Base-by-base conservation (phyloP, 192 early-diverging fungal genomes). In the Backusella mclennaniae region DNA sequence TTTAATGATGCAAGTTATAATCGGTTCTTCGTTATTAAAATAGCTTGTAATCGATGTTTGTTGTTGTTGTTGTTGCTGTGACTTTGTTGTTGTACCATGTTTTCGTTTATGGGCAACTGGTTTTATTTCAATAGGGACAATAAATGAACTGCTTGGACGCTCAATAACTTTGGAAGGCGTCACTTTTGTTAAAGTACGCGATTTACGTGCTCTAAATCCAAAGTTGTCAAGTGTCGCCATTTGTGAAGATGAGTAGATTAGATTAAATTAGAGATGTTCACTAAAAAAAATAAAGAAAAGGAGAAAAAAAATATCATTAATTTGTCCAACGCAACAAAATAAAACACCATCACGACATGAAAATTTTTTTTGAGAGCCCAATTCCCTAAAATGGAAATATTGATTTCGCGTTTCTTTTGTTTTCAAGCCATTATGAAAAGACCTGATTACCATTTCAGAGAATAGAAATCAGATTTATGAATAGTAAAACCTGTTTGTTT, bases 141-240 rank as follows among this genome's bases (percentile, higher is more conserved):
- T 63, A 63, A 63, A 63, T 8, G 56, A 63, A 3, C 23, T 29
- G 21, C 1, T 63, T 26, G 56, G 0, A 1, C 56, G 9, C 11
- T 63, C 56, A 63, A 63, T 63, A 4, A 4, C 9, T 14, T 63
- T 63, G 8, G 56, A 14, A 26, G 23, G 23, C 12, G 12, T 4
- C 3, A 12, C 26, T 29, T 29, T 63, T 29, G 23, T 63, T 63
- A 29, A 12, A 3, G 17, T 49, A n/a, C 46, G 46, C 6, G 23
- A 26, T 63, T 63, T 63, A 63, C 56, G 56, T 29, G 56, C 56
- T 29, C 12, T 63, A 11, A 63, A 63, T 12, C 56, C 56, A 63
- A 63, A 63, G 12, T 63, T 63, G 56, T 63, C 56, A 63, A 63
- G 56, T 26, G 56, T 63, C 29, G 56, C 56, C 56, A 63, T 63